phyloP scores from a whole-genome alignment of 305 asterid species.

The Solanum hybrid region DNA sequence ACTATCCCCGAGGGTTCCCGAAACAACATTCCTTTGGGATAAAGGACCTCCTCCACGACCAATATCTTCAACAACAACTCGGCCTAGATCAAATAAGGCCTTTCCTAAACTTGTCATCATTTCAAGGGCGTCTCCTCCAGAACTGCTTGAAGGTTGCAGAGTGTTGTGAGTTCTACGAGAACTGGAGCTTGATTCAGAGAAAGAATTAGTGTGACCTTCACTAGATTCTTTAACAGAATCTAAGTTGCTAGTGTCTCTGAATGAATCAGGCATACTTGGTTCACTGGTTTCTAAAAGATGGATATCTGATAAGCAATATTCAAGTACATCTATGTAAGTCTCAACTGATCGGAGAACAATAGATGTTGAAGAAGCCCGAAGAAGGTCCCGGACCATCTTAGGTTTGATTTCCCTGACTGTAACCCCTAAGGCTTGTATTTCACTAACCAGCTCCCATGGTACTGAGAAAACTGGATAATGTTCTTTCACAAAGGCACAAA shows the following conservation, averaged over 20 bases:
- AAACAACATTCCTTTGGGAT: slow-evolving; percentile 36
- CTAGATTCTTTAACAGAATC: slow-evolving; percentile 24
- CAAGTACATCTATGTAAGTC: slow-evolving; percentile 79
- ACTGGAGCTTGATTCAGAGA: slow-evolving; percentile 33
- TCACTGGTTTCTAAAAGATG: slow-evolving; percentile 36
- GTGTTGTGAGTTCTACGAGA: slow-evolving; percentile 26
- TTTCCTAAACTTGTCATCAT: slow-evolving; percentile 85
- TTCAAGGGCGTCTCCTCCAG: slow-evolving; percentile 93
- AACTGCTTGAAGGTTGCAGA: slow-evolving; percentile 38
- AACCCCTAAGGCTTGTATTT: slow-evolving; percentile 77
- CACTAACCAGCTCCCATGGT: slow-evolving; percentile 94
- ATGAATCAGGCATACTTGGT: slow-evolving; percentile 13
- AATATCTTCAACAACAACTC: slow-evolving; percentile 93
- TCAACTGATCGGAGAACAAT: slow-evolving; percentile 55
- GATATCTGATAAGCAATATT: slow-evolving; percentile 88
- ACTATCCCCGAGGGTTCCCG: slow-evolving; percentile 32
- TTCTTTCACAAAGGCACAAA: slow-evolving; percentile 89
- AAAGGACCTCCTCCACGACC: slow-evolving; percentile 66
- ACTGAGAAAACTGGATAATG: slow-evolving; percentile 97
- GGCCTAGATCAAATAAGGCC: slow-evolving; percentile 89
- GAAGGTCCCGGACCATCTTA: slow-evolving; percentile 90
- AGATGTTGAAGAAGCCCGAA: slow-evolving; percentile 64
- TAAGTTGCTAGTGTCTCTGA: slow-evolving; percentile 24
- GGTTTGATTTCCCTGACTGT: slow-evolving; percentile 83
- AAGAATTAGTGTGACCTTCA: slow-evolving; percentile 25